Evolutionary conservation across 2,329 filamentous ascomycete species (phyloP).

Genomic region (Zasmidium cellare): DNA sequence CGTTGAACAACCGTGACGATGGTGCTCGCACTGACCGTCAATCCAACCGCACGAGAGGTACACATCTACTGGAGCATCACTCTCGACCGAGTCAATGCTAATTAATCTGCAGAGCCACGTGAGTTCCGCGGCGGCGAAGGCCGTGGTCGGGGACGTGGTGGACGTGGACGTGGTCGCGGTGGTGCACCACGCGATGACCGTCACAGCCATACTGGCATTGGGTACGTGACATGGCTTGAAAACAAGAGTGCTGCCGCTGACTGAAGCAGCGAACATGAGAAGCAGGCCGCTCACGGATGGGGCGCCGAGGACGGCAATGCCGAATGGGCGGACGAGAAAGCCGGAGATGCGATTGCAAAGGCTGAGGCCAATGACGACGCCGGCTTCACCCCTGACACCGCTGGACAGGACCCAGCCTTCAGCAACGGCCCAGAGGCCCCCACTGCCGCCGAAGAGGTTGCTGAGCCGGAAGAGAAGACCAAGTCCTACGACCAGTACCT

Average conservation of each 20-base stretch:
- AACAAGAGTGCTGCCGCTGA: constrained; percentile 25
- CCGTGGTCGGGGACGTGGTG: constrained; percentile 51
- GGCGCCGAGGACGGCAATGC: constrained; percentile 74
- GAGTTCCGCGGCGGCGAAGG: constrained; percentile 48
- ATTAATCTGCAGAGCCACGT: constrained; percentile 24
- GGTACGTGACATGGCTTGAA: constrained; percentile 48
- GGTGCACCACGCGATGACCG: constrained; percentile 58
- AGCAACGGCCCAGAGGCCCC: constrained; percentile 46
- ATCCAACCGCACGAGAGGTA: constrained; percentile 40
- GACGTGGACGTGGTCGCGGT: constrained; percentile 50
- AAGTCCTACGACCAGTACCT: constrained; percentile 90
- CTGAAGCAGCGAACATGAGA: constrained; percentile 68
- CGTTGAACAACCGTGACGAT: constrained; percentile 80
- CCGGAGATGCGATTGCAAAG: constrained; percentile 84
- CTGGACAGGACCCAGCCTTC: constrained; percentile 46
- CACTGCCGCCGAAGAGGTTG: constrained; percentile 28
- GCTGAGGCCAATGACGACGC: constrained; percentile 30
- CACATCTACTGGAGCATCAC: constrained; percentile 14
- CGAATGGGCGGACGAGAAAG: constrained; percentile 88
- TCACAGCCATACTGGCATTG: constrained; percentile 59
- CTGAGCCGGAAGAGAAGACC: constrained; percentile 69
- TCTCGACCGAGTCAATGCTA: constrained; percentile 2
- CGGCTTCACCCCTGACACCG: constrained; percentile 30
- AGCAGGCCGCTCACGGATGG: constrained; percentile 88
- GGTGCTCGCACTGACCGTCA: constrained; percentile 52